Evolutionary conservation across 768 basidiomycete species (phyloP), one percentile per base, ranked within the genome.

Genomic region (Suillus clintonianus): DNA sequence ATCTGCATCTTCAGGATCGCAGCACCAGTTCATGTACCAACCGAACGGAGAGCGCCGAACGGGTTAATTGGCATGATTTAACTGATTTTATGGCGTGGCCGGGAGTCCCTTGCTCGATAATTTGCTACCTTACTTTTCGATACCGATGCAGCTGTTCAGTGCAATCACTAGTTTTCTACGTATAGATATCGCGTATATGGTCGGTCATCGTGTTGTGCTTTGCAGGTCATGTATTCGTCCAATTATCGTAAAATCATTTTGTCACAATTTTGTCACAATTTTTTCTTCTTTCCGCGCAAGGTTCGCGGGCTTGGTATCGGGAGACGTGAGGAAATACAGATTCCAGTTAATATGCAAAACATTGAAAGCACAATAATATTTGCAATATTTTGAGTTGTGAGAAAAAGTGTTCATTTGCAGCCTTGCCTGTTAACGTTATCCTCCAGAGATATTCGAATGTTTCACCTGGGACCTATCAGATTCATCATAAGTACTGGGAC

Each of bases 21-120:
- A 69, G 3, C 81, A 82, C 67, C 80, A 79, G 62, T 83, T 78
- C 69, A 80, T 83, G 75, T 83, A 80, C 65, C 80, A 82, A 59
- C 76, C 81, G 43, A 83, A 81, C 65, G 82, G 82, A 42, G 43
- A 57, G 62, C 56, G 69, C 64, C 67, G 71, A 69, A 72, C 71
- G 65, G 75, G 64, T 65, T 61, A 55, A 61, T 36, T 59, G 59
- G 8, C 37, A 15, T 45, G 10, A 59, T 66, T 65, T 69, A 39
- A 54, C 22, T 60, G 42, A 39, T 61, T 64, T 45, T 41, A 30
- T n/a, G 37, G 11, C 24, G 17, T 19, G 27, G 56, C 39, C 39
- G 27, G 39, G 27, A 37, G 56, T 41, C 24, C 27, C 17, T 57
- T 39, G 24, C 55, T 56, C n/a, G 27, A 41, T 57, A 27, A 39